Evolutionary conservation across 306 rosid species (phyloP), one percentile per base, ranked within the genome.

Genomic region (Delonix regia): DNA sequence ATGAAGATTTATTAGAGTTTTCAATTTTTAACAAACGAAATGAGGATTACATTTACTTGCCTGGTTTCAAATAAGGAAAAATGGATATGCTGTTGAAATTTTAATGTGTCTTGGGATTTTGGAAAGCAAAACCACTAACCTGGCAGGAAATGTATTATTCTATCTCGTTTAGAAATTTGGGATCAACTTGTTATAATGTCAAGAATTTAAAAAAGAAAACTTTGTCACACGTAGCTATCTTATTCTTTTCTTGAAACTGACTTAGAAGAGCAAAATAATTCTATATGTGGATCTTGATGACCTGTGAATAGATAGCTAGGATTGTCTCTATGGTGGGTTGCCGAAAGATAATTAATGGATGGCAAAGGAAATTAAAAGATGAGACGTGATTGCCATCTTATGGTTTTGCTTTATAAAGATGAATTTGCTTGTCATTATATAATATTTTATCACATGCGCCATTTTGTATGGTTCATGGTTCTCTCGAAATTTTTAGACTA

Each of bases 111-210:
- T 67, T 38, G 34, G 42, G 78, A 27, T 69, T 44, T 67, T 73
- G 83, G 64, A n/a, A 69, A 60, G 52, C 52, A 57, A 71, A 73
- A 60, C 55, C 27, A 4, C 14, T 69, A 44, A 27, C 73, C 19
- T 69, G 48, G 62, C 30, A 56, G 51, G 68, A 80, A 34, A 66
- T 65, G 78, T 61, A 33, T 81, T 33, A 27, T 49, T 28, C 44
- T 60, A 44, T 84, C 60, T 65, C 62, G 44, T 38, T 65, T 0
- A 61, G 28, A 62, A 72, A 76, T 19, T n/a, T 19, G 28, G 81
- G 28, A 7, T 52, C 81, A 27, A 41, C 39, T 44, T 61, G 71
- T 45, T 68, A 12, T 69, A 7, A 60, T 68, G 78, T 74, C 7
- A 56, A 25, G 22, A 68, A 4, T 48, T 30, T 22, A 28, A 51